phyloP scores from a whole-genome alignment of 1,284 basidiomycete genomes.

The Ustilago sp. region DNA sequence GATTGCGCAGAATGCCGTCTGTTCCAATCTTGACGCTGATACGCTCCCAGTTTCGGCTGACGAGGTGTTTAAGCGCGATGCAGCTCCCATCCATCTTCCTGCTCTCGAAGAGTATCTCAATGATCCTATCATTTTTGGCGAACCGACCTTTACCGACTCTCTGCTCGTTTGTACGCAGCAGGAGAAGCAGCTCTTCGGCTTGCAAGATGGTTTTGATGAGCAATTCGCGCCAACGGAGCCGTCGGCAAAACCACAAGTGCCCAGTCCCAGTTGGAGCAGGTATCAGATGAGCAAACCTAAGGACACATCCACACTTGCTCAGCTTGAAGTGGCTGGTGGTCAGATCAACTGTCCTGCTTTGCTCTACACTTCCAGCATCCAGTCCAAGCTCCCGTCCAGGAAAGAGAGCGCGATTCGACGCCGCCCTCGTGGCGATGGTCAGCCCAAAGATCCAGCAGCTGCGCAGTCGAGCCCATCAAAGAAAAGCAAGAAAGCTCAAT shows the following conservation, averaged over 20 bases:
- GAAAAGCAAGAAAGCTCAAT: slow-evolving; percentile 3
- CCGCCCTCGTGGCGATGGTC: slow-evolving; percentile 9
- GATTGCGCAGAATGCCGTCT: slow-evolving; percentile 16
- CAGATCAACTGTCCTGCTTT: slow-evolving; percentile 39
- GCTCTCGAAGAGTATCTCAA: slow-evolving; percentile 63
- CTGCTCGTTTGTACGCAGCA: slow-evolving; percentile 37
- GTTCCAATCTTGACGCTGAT: slow-evolving; percentile 19
- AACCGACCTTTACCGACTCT: slow-evolving; percentile 49
- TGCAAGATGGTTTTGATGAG: slow-evolving; percentile 9
- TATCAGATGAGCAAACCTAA: slow-evolving; percentile 14
- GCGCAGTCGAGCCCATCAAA: background rate
- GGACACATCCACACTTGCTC: slow-evolving; percentile 15
- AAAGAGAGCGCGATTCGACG: slow-evolving; percentile 9
- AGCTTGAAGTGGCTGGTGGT: slow-evolving; percentile 43
- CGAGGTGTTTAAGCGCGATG: slow-evolving; percentile 59
- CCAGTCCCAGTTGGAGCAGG: background rate
- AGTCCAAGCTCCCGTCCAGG: slow-evolving; percentile 3
- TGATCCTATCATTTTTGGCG: slow-evolving; percentile 43
- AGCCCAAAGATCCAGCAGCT: slow-evolving; percentile 1
- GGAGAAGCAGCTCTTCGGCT: slow-evolving; percentile 53
- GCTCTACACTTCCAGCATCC: slow-evolving; percentile 24
- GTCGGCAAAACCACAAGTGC: background rate
- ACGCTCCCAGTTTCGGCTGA: slow-evolving; percentile 54
- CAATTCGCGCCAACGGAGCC: background rate
- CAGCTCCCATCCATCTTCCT: slow-evolving; percentile 67